Evolutionary conservation across 305 asterid genomes (phyloP), one percentile per base, ranked within the genome.

Genomic region (Fraxinus paxiana): DNA sequence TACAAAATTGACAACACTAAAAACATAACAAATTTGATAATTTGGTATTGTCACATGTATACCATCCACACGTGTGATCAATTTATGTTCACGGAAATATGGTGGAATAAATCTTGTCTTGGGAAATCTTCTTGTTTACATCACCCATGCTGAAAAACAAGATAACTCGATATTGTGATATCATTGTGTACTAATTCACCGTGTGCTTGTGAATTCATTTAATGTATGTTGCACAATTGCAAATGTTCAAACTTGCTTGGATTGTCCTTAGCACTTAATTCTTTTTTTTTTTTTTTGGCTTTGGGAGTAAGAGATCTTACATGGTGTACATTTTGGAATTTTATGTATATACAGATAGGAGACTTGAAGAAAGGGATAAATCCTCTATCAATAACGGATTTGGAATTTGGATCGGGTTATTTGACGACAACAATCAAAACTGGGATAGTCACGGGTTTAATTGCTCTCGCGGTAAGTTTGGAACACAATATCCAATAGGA

Each of bases 331-430:
- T 1, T 20, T 59, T 59, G 69, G 30, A 59, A 59, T 59, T 59
- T 3, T 59, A 17, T 7, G 30, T 6, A 59, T 7, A 18, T 59
- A 48, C 88, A 88, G 91, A 87, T 88, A 75, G 91, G 91, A 72
- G 61, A 85, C 31, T 80, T 88, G 84, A 83, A 83, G 86, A 87
- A 87, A 82, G 91, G 91, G 80, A 12, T 87, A 69, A 88, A 88
- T 73, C 91, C 91, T 1, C 82, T 79, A 7, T 88, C 90, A 72
- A 82, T 88, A 78, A 85, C 59, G 87, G 85, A 88, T 76, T 84
- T 88, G 79, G 77, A 79, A 5, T 87, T 88, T 80, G 91, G 90
- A 73, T 83, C 91, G 51, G 17, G 83, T 4, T 83, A 87, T 85
- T 75, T 88, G 82, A 30, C 88, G 34, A 75, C 86, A 0, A 85